Conservation (phyloP, 495 filamentous ascomycete species). For the Daldinia grandis region DNA sequence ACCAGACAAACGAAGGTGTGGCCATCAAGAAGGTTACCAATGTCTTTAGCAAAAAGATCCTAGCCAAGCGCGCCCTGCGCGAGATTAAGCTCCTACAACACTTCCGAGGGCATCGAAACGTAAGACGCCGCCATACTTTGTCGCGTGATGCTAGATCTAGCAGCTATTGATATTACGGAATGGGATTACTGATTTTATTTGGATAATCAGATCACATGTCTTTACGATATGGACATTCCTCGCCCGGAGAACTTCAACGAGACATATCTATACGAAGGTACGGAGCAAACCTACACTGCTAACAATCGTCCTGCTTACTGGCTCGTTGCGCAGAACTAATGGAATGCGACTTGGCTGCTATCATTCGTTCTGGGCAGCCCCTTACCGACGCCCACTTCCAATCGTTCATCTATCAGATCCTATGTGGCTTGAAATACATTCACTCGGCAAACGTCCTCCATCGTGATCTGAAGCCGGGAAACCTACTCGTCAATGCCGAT, state of each 20-base stretch:
- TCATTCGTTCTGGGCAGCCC: constrained; percentile 94
- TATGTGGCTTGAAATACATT: constrained; percentile 97
- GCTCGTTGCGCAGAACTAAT: constrained; percentile 77
- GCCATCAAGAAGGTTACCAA: constrained; percentile 99
- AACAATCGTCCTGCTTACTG: constrained; percentile 6
- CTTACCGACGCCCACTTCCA: constrained; percentile 97
- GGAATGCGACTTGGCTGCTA: constrained; percentile 98
- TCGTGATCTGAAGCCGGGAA: constrained; percentile 95
- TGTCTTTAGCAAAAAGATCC: constrained; percentile 99
- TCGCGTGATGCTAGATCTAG: neutral
- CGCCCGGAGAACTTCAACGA: constrained; percentile 98
- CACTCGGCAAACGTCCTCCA: constrained; percentile 98
- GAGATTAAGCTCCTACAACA: constrained; percentile 99
- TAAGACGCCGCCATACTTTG: constrained; percentile 43
- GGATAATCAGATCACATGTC: constrained; percentile 83
- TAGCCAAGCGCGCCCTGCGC: constrained; percentile 95
- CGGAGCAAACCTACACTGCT: constrained; percentile 16
- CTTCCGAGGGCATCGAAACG: constrained; percentile 80
- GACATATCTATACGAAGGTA: constrained; percentile 98
- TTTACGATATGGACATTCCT: constrained; percentile 99
- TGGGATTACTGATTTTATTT: constrained; percentile 5
- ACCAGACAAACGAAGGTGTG: constrained; percentile 90
- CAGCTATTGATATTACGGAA: neutral
- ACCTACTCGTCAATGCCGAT: constrained; percentile 96
- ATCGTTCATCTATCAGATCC: constrained; percentile 94